Base-by-base conservation (phyloP, 1,284 basidiomycete genomes). In the Apiotrichum siamense region DNA sequence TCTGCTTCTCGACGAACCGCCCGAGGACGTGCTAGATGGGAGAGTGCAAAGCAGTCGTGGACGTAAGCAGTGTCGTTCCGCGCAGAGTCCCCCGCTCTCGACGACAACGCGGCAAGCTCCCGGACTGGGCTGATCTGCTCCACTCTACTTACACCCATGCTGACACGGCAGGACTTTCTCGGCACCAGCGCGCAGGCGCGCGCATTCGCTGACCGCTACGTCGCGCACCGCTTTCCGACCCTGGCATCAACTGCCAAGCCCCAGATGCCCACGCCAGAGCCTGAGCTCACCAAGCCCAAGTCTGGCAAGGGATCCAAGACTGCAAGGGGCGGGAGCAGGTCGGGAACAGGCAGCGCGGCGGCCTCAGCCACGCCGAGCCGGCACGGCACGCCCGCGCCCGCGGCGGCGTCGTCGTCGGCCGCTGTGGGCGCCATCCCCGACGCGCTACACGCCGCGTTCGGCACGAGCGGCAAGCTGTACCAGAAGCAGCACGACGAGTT, bases 111-210 rank as follows among this genome's bases (percentile, higher is more conserved):
- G n/a, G n/a, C n/a, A n/a, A n/a, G n/a, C n/a, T n/a, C n/a, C n/a
- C n/a, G n/a, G n/a, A n/a, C n/a, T n/a, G n/a, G n/a, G n/a, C n/a
- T n/a, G n/a, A n/a, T n/a, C n/a, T n/a, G n/a, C n/a, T n/a, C 21
- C n/a, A 21, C 37, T 23, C 21, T 21, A 9, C 37, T 9, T 36
- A 18, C n/a, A 9, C 12, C 12, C 37, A 9, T 13, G 23, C 53
- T 54, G 6, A 46, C 43, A 23, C 6, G 11, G n/a, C 52, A 74
- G 69, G 69, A 72, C 47, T 69, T 76, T 31, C 65, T 75, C 25
- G 72, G 70, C 15, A 52, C 69, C 0, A 57, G 62, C 0, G 58
- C 65, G 1, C 25, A 55, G 3, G 61, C 69, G 0, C 68, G 68
- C 50, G 31, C 60, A 13, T 76, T 75, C 52, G 61, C 60, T 3